These are phyloP conservation scores for Eimeria zaria DNA, from an alignment of 169 alveolate species.

Conservation along the genomic window DNA sequence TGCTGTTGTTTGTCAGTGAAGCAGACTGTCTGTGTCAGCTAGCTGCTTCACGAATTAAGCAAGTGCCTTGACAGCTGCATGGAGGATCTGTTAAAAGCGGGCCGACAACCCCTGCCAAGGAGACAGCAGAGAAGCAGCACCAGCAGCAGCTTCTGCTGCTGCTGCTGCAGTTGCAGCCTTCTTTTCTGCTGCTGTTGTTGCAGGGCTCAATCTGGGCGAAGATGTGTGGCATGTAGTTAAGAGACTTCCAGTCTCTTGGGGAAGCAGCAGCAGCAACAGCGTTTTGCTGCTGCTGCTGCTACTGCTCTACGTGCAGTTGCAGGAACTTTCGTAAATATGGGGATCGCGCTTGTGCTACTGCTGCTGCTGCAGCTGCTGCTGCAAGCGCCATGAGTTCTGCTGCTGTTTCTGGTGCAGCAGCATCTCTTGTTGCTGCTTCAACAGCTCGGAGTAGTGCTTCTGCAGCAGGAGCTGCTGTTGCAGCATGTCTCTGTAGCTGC, in stretches of 20 bases:
- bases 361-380: conserved; percentile 10
- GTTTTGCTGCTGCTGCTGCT: conserved; percentile 24
- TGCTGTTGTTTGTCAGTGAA: too few species aligned
- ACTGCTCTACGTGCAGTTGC: background rate
- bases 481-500: conserved; percentile 7
- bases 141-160: conserved; percentile 16
- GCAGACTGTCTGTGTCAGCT: too few species aligned
- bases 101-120: too few species aligned
- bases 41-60: too few species aligned
- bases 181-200: background rate
- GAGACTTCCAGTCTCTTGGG: too few species aligned
- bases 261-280: background rate
- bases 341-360: background rate
- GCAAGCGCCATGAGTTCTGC: background rate
- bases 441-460: background rate
- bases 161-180: background rate
- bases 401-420: conserved; percentile 11
- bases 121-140: too few species aligned
- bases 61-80: too few species aligned
- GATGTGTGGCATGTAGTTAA: background rate
- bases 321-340: background rate
- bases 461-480: background rate
- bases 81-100: too few species aligned
- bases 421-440: background rate
- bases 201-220: background rate